Evolutionary conservation across 1,284 basidiomycete species (phyloP).

Genomic region (Schizophyllum amplum): DNA sequence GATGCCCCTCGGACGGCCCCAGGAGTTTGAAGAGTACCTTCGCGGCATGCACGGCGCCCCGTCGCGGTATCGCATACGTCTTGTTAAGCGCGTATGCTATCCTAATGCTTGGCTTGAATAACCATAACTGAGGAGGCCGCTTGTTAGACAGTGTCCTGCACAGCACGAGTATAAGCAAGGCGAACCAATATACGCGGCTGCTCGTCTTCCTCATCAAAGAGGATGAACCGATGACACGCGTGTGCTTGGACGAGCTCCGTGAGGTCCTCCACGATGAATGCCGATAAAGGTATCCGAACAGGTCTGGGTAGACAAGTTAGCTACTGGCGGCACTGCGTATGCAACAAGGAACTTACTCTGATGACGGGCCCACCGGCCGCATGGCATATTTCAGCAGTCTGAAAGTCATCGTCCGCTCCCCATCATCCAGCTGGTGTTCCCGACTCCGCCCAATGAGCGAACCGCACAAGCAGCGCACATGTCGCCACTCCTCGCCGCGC

Average conservation of each 20-base stretch:
- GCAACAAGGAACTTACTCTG: slow-evolving; percentile 41
- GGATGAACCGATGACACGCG: slow-evolving; percentile 81
- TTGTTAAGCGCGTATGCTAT: slow-evolving; percentile 59
- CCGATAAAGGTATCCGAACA: slow-evolving; percentile 63
- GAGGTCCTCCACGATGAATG: slow-evolving; percentile 84
- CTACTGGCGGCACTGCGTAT: slow-evolving; percentile 7
- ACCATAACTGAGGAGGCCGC: slow-evolving; percentile 55
- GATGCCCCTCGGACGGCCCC: slow-evolving; percentile 39
- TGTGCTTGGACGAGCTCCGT: slow-evolving; percentile 81
- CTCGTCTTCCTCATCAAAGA: slow-evolving; percentile 78
- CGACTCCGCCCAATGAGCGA: slow-evolving; percentile 67
- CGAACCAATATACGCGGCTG: slow-evolving; percentile 69
- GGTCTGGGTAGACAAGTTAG: slow-evolving; percentile 31
- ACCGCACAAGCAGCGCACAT: slow-evolving; percentile 71
- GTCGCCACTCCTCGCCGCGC: slow-evolving; percentile 53
- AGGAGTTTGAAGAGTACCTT: slow-evolving; percentile 73
- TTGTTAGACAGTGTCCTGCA: background rate
- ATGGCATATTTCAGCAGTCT: slow-evolving; percentile 78
- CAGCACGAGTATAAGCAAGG: slow-evolving; percentile 6
- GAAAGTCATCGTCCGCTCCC: slow-evolving; percentile 38
- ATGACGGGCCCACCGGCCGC: slow-evolving; percentile 54
- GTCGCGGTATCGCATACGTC: slow-evolving; percentile 52
- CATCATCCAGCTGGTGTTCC: slow-evolving; percentile 32
- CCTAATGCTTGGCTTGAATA: slow-evolving; percentile 82
- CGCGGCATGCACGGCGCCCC: slow-evolving; percentile 54